Base-by-base conservation (phyloP, 805 yeast genomes). In the Saccharomycopsis sp. region DNA sequence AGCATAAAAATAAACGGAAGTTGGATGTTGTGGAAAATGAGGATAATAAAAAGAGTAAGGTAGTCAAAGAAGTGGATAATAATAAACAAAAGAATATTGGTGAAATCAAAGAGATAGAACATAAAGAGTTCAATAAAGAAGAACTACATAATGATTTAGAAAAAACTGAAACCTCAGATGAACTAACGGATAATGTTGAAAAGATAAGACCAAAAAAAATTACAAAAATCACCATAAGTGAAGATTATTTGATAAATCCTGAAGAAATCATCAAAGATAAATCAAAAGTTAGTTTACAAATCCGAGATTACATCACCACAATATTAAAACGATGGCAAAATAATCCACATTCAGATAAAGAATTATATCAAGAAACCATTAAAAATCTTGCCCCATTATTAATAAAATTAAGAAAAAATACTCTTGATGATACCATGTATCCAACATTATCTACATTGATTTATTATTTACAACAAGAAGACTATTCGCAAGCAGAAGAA, bases 371-470 rank as follows among this genome's bases (percentile, higher is more conserved):
- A 2, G 76, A 74, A 30, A 73, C 80, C 2, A 70, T 69, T 50
- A 58, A 52, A 38, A 60, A 69, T 46, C 50, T 78, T 21, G 62
- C 69, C 30, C 78, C 80, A 3, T 51, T 71, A 31, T 53, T 85
- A 29, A 72, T 75, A 2, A 60, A 64, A 44, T 62, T 86, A 17
- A 63, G 85, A 4, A 62, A 67, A 21, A 50, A 55, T 6, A 50
- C 1, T 54, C 72, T 71, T 28, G 54, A 67, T 19, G 40, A 40
- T 4, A 40, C 23, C 13, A 61, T 67, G 52, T 55, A 74, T 31
- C 69, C 69, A 0, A 69, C 82, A 1, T 57, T 86, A 25, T 61
- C 76, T 3, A 78, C 84, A 0, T 70, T 82, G 1, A 49, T 79
- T 6, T 65, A 69, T 47, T 67, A 77, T 50, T 40, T 82, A n/a